Percentiles rank a stretch among this genome's conserved stretches.
Conservation (phyloP, 83 land plant species). For the Picea mariana region DNA sequence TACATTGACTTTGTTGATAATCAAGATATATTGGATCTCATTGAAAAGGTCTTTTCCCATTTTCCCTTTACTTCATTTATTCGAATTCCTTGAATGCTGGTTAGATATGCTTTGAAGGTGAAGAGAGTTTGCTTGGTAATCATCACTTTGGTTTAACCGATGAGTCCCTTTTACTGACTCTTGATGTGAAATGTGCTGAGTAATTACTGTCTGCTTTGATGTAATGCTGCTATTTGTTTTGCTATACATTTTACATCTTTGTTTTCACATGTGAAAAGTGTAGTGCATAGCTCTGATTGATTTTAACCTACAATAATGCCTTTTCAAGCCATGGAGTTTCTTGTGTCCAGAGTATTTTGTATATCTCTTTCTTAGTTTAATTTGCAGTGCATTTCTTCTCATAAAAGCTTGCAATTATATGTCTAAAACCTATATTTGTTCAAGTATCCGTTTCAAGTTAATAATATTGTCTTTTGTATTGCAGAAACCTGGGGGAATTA, state of each 20-base stretch:
- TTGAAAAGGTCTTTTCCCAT: slow-evolving; percentile 80
- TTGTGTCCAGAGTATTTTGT: neutral
- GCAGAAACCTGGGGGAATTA: slow-evolving; percentile 96
- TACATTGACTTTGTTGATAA: slow-evolving; percentile 99
- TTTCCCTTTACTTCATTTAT: neutral
- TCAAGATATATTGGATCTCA: slow-evolving; percentile 96
- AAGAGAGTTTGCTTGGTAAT: neutral
- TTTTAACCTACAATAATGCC: too few species aligned
- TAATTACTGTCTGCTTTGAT: too few species aligned
- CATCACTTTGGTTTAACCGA: neutral
- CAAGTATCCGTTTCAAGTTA: neutral
- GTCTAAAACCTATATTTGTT: neutral
- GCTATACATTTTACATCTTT: too few species aligned
- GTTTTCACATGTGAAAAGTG: too few species aligned
- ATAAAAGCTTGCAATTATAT: neutral
- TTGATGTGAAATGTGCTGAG: neutral
- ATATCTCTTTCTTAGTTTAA: neutral
- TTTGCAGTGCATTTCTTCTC: neutral
- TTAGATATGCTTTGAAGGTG: neutral
- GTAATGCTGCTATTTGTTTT: neutral
- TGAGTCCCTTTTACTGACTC: neutral
- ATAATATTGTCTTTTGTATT: slow-evolving; percentile 10
- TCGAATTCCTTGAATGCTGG: neutral
- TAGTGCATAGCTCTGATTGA: too few species aligned
- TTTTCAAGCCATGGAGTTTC: neutral